Evolutionary conservation across 148 eudicot species (phyloP), one percentile per base, ranked within the genome.

Genomic region (Fagopyrum esculentum): DNA sequence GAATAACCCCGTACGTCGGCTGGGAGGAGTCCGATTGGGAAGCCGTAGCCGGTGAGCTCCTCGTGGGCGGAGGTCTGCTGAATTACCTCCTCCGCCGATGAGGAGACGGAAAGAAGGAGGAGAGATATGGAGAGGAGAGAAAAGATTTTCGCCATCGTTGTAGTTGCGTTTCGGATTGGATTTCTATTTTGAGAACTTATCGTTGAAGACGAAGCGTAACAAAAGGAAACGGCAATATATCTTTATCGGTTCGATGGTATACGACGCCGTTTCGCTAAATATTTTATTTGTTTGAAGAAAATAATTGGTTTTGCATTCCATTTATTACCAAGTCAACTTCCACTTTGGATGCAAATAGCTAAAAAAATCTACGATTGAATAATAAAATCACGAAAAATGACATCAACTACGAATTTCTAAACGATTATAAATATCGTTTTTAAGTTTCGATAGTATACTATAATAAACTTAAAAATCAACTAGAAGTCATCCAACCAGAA

Each of bases 1-100:
- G 79, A 6, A 86, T 95, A 89, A 45, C 74, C 45, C 13, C 73
- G 70, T 64, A 92, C 89, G 78, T 87, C 61, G 68, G 81, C 29
- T 3, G 99, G 99, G 77, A 95, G 92, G 47, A 95, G 88, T 6
- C 99, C 99, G 76, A 84, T 22, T 22, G 99, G 99, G 80, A 95
- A 95, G 5, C 97, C 97, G 84, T 80, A 84, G 56, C 73, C 82
- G 15, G 44, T 77, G 57, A 95, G 89, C 73, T 83, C 88, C 3
- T 77, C 71, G 89, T 95, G 94, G 35, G 97, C 96, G 40, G 82
- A 44, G 0, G 79, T 40, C 1, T 74, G 71, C 29, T 70, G 66
- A 15, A 26, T 49, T 5, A 68, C 6, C 43, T 76, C 49, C 76
- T 57, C 73, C 51, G 80, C 10, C 79, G 64, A 55, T 56, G 82